Evolutionary conservation across 2,329 filamentous ascomycete genomes (phyloP).

Genomic region (Metarhizium rileyi): DNA sequence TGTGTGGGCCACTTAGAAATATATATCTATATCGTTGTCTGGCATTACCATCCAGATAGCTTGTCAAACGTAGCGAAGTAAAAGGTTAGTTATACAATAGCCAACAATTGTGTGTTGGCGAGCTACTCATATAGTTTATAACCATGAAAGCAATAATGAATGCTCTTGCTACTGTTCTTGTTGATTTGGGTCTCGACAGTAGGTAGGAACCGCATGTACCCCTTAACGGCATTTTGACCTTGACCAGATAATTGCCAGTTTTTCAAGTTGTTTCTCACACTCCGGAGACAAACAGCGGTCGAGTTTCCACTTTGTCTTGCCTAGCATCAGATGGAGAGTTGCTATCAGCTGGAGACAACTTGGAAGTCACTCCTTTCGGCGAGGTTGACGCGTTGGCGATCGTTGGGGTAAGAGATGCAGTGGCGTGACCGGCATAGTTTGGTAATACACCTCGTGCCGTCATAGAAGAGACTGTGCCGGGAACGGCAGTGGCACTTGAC

Average conservation of each 20-base stretch:
- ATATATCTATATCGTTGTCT: not conserved
- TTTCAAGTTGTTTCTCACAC: conserved; percentile 6
- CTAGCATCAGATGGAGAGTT: conserved; percentile 10
- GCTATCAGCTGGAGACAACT: conserved; percentile 15
- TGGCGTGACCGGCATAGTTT: conserved; percentile 42
- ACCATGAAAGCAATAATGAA: conserved; percentile 22
- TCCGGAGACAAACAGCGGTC: conserved; percentile 23
- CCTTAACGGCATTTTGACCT: not conserved
- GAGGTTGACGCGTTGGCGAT: conserved; percentile 29
- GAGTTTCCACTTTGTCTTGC: conserved; percentile 34
- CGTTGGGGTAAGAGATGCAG: conserved; percentile 37
- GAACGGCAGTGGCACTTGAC: conserved; percentile 34
- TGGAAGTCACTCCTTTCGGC: conserved; percentile 19
- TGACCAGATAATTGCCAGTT: not conserved
- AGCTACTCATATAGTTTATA: conserved; percentile 21
- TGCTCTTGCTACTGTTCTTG: conserved; percentile 17
- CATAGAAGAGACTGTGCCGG: conserved; percentile 40
- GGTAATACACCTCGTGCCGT: conserved; percentile 46
- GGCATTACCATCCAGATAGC: conserved; percentile 5
- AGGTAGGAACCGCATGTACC: conserved; percentile 1
- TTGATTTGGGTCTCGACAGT: not conserved
- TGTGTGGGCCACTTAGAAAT: conserved; percentile 3
- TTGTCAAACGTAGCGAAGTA: conserved; percentile 12
- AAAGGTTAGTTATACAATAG: conserved; percentile 13
- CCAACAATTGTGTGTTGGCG: conserved; percentile 9